phyloP scores from a whole-genome alignment of 1,284 basidiomycete species.

The Malassezia pachydermatis region DNA sequence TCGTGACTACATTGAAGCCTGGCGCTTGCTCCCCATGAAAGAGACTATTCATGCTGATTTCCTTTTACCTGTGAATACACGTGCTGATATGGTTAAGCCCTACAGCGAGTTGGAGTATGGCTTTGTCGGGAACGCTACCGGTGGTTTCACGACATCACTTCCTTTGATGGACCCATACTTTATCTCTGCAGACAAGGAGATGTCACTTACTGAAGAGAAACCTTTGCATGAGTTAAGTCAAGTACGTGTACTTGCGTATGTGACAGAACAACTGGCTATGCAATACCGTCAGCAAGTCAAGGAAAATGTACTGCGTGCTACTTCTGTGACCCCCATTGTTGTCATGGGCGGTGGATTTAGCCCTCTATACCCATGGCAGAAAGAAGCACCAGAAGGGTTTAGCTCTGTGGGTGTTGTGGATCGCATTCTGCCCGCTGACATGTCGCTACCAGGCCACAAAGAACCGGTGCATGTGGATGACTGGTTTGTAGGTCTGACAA shows the following conservation, averaged over 20 bases:
- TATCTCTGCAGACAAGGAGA: conserved; percentile 4
- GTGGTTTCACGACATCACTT: conserved; percentile 9
- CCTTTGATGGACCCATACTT: conserved; percentile 14
- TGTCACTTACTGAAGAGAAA: background rate
- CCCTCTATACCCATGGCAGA: conserved; percentile 1
- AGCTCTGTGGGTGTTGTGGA: conserved; percentile 17
- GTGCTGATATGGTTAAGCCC: background rate
- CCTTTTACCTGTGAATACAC: conserved; percentile 11
- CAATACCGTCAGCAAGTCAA: conserved; percentile 2
- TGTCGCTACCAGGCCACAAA: background rate
- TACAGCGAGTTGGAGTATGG: background rate
- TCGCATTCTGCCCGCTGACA: background rate
- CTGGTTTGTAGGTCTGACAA: conserved; percentile 14
- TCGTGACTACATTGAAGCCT: conserved; percentile 11
- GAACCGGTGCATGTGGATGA: conserved; percentile 8
- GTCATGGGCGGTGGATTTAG: conserved; percentile 4
- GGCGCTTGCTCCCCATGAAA: background rate
- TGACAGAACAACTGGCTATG: conserved; percentile 2
- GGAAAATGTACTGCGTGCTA: background rate
- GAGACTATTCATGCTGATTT: conserved; percentile 14
- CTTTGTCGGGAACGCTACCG: conserved; percentile 7
- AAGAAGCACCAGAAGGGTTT: conserved; percentile 14
- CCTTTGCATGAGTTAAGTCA: conserved; percentile 12
- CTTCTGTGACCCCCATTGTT: background rate
- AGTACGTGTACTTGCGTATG: conserved; percentile 3